Percentiles rank a stretch among this genome's conserved stretches.
Evolutionary conservation across 148 eudicot genomes (phyloP).

Genomic region (Vaccinium corymbosum): DNA sequence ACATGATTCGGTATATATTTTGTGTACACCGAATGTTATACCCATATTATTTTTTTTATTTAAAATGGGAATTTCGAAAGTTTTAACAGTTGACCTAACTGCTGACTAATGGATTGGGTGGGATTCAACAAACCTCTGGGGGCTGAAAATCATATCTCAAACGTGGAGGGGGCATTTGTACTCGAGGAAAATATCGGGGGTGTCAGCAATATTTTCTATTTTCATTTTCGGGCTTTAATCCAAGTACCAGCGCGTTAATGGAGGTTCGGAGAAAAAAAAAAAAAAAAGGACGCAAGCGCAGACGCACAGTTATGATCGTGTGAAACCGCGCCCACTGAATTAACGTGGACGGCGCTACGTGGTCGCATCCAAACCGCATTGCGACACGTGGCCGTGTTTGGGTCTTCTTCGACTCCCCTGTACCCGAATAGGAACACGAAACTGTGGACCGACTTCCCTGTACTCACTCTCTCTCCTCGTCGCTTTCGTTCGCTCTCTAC

Average conservation of each 20-base stretch:
- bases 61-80: too few species aligned
- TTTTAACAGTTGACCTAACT: too few species aligned
- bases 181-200: background rate
- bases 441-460: background rate
- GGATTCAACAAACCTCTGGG: too few species aligned
- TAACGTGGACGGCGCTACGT: background rate
- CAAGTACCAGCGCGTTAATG: background rate
- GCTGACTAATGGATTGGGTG: too few species aligned
- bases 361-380: background rate
- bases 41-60: too few species aligned
- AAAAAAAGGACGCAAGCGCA: background rate
- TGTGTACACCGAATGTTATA: too few species aligned
- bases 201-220: background rate
- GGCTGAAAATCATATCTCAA: too few species aligned
- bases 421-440: background rate
- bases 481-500: background rate
- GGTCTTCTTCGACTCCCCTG: background rate
- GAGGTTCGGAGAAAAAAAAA: background rate
- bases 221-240: background rate
- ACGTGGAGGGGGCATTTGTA: too few species aligned
- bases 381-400: background rate
- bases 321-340: background rate
- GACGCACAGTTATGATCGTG: background rate
- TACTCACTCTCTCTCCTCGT: background rate
- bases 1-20: too few species aligned